Conservation (phyloP, 2,329 filamentous ascomycete species). For the Trichoderma simmonsii region DNA sequence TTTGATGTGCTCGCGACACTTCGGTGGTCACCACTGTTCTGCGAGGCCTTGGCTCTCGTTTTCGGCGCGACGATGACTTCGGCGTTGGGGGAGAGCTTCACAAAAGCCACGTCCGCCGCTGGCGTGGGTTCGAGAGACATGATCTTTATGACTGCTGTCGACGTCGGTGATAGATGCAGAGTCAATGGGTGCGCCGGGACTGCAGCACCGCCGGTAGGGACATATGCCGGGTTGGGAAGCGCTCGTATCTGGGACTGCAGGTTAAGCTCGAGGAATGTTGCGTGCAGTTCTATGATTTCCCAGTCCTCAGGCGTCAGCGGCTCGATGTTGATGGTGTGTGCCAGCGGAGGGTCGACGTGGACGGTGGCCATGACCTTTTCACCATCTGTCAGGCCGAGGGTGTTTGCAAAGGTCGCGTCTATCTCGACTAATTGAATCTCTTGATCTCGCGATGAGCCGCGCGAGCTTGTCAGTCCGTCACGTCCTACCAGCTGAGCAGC, state of each 20-base stretch:
- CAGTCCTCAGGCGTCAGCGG: constrained; percentile 93
- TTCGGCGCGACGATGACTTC: constrained; percentile 98
- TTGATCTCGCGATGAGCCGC: constrained; percentile 64
- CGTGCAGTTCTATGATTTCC: constrained; percentile 98
- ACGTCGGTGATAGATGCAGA: constrained; percentile 90
- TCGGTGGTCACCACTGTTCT: constrained; percentile 67
- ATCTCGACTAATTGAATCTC: constrained; percentile 79
- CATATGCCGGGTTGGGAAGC: constrained; percentile 77
- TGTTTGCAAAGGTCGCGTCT: constrained; percentile 76
- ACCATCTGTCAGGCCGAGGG: constrained; percentile 74
- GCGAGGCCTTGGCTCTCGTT: constrained; percentile 67
- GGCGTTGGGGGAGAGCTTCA: constrained; percentile 88
- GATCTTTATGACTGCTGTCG: constrained; percentile 86
- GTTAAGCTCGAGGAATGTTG: constrained; percentile 91
- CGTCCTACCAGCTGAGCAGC: constrained; percentile 68
- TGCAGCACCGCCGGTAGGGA: constrained; percentile 46
- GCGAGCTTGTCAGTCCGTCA: constrained; percentile 64
- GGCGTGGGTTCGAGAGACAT: constrained; percentile 76
- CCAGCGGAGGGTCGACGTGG: constrained; percentile 85
- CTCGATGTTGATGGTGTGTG: constrained; percentile 95
- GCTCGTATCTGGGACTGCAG: constrained; percentile 90
- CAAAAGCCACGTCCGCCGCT: constrained; percentile 68
- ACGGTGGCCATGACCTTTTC: constrained; percentile 71
- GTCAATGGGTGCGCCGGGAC: constrained; percentile 74
- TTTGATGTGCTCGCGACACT: constrained; percentile 78